These are phyloP conservation scores for Silene vulgaris DNA, from an alignment of 179 eudicot species.

Conservation along the genomic window DNA sequence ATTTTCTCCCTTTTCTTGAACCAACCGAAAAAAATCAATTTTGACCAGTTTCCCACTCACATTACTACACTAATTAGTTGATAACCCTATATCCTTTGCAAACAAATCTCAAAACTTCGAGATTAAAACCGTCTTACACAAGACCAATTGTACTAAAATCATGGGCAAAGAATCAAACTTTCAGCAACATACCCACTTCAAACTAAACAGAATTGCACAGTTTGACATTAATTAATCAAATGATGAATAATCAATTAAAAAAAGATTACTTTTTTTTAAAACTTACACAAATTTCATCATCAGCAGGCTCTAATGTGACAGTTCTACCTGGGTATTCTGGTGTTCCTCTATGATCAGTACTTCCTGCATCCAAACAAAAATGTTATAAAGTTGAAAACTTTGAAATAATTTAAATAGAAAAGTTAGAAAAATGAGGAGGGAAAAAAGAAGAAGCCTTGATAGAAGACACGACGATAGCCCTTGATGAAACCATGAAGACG, in stretches of 20 bases:
- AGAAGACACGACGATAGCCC: slow-evolving; percentile 83
- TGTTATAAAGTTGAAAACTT: slow-evolving; percentile 6
- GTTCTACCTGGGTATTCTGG: slow-evolving; percentile 86
- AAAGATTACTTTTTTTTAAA: neutral
- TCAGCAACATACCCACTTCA: neutral
- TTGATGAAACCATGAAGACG: slow-evolving; percentile 76
- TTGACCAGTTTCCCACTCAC: neutral
- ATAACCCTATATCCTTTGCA: neutral
- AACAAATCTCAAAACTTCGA: neutral
- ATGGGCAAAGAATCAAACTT: neutral
- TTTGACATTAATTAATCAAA: neutral
- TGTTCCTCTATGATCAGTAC: slow-evolving; percentile 97
- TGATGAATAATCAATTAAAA: neutral
- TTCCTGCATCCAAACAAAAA: slow-evolving; percentile 43
- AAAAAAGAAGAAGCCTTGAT: slow-evolving; percentile 46
- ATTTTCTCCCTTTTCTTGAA: neutral
- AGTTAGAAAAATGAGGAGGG: neutral
- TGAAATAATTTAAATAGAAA: neutral
- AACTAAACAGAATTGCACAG: neutral
- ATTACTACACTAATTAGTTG: slow-evolving; percentile 5
- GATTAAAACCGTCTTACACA: neutral
- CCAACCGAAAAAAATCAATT: neutral
- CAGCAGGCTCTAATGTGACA: slow-evolving; percentile 81
- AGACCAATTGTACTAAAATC: neutral
- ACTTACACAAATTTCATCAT: slow-evolving; percentile 71